phyloP scores from a whole-genome alignment of 768 basidiomycete genomes.

The Sporobolomyces roseus region DNA sequence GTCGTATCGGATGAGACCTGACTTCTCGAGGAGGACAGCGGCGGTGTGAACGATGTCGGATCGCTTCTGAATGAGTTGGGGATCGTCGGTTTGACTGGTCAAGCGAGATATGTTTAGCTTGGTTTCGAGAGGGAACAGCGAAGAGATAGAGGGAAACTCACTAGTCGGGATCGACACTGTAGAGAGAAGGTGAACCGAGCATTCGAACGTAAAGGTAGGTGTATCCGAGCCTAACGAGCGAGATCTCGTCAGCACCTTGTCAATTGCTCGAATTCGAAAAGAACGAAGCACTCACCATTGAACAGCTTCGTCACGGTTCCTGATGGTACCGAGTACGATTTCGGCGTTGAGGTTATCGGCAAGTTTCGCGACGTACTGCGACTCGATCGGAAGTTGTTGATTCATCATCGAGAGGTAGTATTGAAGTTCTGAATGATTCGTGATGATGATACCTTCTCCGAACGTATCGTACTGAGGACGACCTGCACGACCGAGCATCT shows the following conservation, averaged over 20 bases:
- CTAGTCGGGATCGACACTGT: slow-evolving; percentile 84
- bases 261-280: background rate
- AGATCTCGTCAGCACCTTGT: background rate
- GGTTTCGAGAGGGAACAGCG: too few relatives aligned
- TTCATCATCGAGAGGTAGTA: slow-evolving; percentile 94
- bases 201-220: slow-evolving; percentile 75
- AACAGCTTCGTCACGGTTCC: slow-evolving; percentile 94
- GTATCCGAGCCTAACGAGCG: slow-evolving; percentile 16
- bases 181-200: slow-evolving; percentile 81
- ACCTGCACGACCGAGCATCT: slow-evolving; percentile 98
- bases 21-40: slow-evolving; percentile 88
- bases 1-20: slow-evolving; percentile 90
- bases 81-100: slow-evolving; percentile 71
- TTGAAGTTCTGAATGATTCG: slow-evolving; percentile 92
- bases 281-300: slow-evolving; percentile 72
- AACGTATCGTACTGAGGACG: slow-evolving; percentile 95
- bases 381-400: slow-evolving; percentile 95
- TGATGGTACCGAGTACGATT: slow-evolving; percentile 86
- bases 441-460: slow-evolving; percentile 97
- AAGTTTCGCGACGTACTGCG: slow-evolving; percentile 83
- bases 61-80: slow-evolving; percentile 78
- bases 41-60: slow-evolving; percentile 86
- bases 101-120: too few relatives aligned
- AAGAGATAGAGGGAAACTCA: background rate
- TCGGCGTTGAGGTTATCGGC: slow-evolving; percentile 97